Evolutionary conservation across 305 asterid species (phyloP).

Genomic region (Salvia sclarea): DNA sequence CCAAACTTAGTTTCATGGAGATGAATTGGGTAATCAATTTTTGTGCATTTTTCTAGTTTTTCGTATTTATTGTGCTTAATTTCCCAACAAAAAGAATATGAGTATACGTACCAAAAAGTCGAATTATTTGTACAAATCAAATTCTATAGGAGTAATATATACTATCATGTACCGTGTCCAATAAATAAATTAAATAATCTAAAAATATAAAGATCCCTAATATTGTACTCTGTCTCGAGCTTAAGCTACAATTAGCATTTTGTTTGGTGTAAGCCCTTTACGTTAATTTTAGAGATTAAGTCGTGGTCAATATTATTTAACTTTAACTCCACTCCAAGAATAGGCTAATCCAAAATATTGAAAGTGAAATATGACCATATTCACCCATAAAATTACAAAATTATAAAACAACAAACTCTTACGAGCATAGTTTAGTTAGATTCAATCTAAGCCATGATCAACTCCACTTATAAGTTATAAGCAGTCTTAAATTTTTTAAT

Average conservation of each 20-base stretch:
- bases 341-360: not conserved
- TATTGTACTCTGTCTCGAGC: not conserved
- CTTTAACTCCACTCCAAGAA: conserved; percentile 22
- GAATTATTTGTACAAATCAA: too few species aligned
- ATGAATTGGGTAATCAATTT: too few species aligned
- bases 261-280: not conserved
- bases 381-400: too few species aligned
- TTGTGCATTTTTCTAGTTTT: too few species aligned
- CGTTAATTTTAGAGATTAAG: not conserved
- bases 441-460: not conserved
- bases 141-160: too few species aligned
- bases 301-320: not conserved
- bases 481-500: not conserved
- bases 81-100: too few species aligned
- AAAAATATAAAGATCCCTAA: not conserved
- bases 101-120: too few species aligned
- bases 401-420: not conserved
- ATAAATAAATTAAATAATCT: too few species aligned
- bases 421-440: not conserved
- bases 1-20: too few species aligned
- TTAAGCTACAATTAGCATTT: not conserved
- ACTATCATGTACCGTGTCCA: too few species aligned
- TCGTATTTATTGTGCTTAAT: too few species aligned
- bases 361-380: conserved; percentile 18
- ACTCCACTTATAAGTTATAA: not conserved